Percentiles rank a stretch among this genome's conserved stretches.
These are phyloP conservation scores for Pseudofabraea citricarpa DNA, from an alignment of 2,329 filamentous ascomycete genomes.

Conservation along the genomic window DNA sequence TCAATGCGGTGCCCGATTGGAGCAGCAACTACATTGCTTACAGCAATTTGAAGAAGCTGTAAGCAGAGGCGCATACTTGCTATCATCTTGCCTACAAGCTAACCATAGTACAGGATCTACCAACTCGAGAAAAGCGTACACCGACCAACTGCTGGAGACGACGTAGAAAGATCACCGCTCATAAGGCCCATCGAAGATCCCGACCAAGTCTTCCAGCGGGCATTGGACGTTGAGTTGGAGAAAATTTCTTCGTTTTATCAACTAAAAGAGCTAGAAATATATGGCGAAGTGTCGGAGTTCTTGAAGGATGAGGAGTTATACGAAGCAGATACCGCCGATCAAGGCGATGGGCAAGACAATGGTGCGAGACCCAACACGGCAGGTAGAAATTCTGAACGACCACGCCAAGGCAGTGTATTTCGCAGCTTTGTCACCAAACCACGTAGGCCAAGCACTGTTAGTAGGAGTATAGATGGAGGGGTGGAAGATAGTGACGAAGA, in stretches of 20 bases:
- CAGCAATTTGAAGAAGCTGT: conserved; percentile 98
- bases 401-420: conserved; percentile 47
- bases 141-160: conserved; percentile 51
- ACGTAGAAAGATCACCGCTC: conserved; percentile 81
- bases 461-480: conserved; percentile 49
- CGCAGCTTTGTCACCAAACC: conserved; percentile 39
- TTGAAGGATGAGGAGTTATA: conserved; percentile 69
- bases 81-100: background rate
- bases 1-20: conserved; percentile 99
- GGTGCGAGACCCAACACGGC: conserved; percentile 35
- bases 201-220: conserved; percentile 74
- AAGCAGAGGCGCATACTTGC: conserved; percentile 40
- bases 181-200: conserved; percentile 66
- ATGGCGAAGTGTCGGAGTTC: conserved; percentile 74
- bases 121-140: conserved; percentile 83
- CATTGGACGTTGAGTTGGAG: conserved; percentile 84
- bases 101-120: conserved; percentile 65
- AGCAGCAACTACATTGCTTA: conserved; percentile 97
- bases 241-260: conserved; percentile 91
- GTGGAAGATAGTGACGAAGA: conserved; percentile 59
- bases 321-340: conserved; percentile 32
- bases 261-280: conserved; percentile 83
- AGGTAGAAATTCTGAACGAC: conserved; percentile 34
- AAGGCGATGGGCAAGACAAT: conserved; percentile 26
- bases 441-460: conserved; percentile 39